Base-by-base conservation (phyloP, 148 eudicot genomes). In the Rhododendron mucronatum region DNA sequence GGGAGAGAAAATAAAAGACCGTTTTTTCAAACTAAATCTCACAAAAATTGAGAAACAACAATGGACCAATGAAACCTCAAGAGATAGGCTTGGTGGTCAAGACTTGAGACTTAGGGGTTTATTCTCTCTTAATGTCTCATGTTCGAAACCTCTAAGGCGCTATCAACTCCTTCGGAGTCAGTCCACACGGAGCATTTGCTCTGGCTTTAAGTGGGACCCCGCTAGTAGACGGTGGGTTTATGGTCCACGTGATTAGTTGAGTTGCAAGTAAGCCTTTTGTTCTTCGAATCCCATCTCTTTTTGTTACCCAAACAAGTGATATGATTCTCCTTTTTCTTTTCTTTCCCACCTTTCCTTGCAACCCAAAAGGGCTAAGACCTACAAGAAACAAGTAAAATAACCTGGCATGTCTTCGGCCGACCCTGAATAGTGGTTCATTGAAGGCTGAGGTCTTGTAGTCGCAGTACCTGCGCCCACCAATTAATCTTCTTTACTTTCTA, bases 321-420 rank as follows among this genome's bases (percentile, higher is more conserved):
- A 26, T 10, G 33, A 67, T 67, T 67, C 14, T 26, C 33, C 74
- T 10, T 10, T 28, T 69, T 69, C 23, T 0, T 14, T 14, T 7
- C 33, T 71, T 71, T 23, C 6, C 30, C n/a, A 30, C 76, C 76
- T 33, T 30, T 33, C 14, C 76, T 30, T 14, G 30, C 76, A 71
- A 30, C 26, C 73, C 39, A 71, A 71, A 71, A 5, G 20, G 35
- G 76, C 39, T 14, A 33, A 71, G 76, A 71, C 2, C 39, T 15
- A 21, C 0, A 44, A 55, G 41, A 20, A 16, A 48, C 11, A 78
- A 53, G 5, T 3, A 48, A 59, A 47, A 41, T 37, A 65, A 96
- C 98, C 98, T 94, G 84, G 90, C 86, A 87, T 93, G 82, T 84
- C 91, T 91, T 80, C 93, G 91, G 7, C 98, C 98, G 77, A 92